These are phyloP conservation scores for Stromatinia cepivora DNA, from an alignment of 2,329 filamentous ascomycete species.

Conservation along the genomic window DNA sequence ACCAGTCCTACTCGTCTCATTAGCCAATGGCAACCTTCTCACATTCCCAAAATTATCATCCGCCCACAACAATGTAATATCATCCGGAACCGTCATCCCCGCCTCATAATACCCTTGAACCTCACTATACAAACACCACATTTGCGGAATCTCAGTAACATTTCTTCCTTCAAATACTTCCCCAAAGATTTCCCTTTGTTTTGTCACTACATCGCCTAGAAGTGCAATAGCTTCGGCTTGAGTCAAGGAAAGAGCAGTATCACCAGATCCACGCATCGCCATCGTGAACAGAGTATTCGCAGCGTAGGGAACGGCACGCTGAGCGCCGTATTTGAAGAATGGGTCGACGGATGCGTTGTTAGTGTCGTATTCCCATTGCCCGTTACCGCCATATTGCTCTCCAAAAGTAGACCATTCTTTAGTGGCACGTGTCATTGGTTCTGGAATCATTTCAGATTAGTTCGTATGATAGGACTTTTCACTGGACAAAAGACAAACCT, in stretches of 20 bases:
- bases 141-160: slow-evolving; percentile 57
- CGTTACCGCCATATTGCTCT: slow-evolving; percentile 44
- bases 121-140: slow-evolving; percentile 76
- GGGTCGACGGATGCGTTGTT: slow-evolving; percentile 68
- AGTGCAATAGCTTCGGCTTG: slow-evolving; percentile 57
- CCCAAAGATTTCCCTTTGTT: slow-evolving; percentile 59
- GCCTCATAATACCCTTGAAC: slow-evolving; percentile 68
- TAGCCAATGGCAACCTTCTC: slow-evolving; percentile 57
- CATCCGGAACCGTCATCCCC: slow-evolving; percentile 63
- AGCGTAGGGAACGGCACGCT: slow-evolving; percentile 65
- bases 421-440: slow-evolving; percentile 66
- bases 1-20: slow-evolving; percentile 59
- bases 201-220: slow-evolving; percentile 59
- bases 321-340: slow-evolving; percentile 67
- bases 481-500: slow-evolving; percentile 24
- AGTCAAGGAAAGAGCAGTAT: slow-evolving; percentile 58
- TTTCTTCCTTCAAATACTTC: slow-evolving; percentile 52
- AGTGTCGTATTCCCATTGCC: slow-evolving; percentile 67
- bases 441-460: slow-evolving; percentile 42
- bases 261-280: slow-evolving; percentile 69
- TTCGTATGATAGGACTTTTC: neutral
- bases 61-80: slow-evolving; percentile 67
- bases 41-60: slow-evolving; percentile 72
- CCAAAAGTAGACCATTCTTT: slow-evolving; percentile 54
- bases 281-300: slow-evolving; percentile 65